phyloP scores from a whole-genome alignment of 331 rosid species.

The Acacia concinna region DNA sequence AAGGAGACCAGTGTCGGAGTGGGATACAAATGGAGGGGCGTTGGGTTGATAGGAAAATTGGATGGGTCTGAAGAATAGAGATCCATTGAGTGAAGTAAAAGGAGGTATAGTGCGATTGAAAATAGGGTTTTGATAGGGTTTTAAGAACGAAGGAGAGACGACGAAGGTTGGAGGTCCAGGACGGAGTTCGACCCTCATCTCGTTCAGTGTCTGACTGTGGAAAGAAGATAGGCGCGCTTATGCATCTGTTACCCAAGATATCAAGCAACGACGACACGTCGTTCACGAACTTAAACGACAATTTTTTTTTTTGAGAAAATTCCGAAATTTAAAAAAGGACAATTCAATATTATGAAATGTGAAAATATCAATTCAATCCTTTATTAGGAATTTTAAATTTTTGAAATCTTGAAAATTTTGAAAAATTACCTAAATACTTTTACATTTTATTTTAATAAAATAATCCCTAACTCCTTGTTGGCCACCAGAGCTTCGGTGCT shows the following conservation, averaged over 20 bases:
- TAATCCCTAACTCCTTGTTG: no score
- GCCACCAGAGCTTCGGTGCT: no score
- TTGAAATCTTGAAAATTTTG: no score
- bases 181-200: constrained; percentile 31
- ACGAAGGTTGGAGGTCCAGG: neutral
- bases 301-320: no score
- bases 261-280: neutral
- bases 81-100: constrained; percentile 13
- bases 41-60: constrained; percentile 35
- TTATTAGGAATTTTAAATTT: no score
- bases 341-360: no score
- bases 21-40: neutral
- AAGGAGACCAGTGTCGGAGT: constrained; percentile 56
- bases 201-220: neutral
- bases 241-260: neutral
- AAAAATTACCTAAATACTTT: no score
- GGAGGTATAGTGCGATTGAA: neutral
- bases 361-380: no score
- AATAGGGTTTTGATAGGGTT: constrained; percentile 42
- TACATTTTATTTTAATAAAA: no score
- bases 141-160: constrained; percentile 30
- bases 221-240: neutral
- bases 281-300: neutral
- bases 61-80: neutral
- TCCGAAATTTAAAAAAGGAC: no score